Evolutionary conservation across 2,329 filamentous ascomycete genomes (phyloP).

Genomic region (Fusarium pseudoanthophilum): DNA sequence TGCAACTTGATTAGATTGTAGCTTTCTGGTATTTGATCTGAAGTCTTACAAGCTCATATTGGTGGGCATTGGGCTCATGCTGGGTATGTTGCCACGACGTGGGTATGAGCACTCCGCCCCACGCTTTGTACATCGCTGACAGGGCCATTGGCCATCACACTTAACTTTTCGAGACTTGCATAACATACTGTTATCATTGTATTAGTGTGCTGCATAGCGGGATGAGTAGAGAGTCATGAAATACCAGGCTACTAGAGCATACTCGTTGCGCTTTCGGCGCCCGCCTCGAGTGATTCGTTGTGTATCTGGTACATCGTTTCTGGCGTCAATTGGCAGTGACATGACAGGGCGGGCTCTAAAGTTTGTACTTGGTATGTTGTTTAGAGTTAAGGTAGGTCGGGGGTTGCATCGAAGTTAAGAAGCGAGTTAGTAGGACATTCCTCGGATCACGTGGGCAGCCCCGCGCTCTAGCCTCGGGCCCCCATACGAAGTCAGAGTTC

Average conservation of each 20-base stretch:
- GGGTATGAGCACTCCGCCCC: background rate
- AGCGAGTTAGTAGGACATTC: background rate
- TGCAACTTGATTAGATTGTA: accelerated
- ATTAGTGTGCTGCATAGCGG: no score
- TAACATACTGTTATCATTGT: background rate
- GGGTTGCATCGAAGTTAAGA: background rate
- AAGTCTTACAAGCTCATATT: background rate
- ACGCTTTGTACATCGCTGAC: background rate
- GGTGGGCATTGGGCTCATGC: background rate
- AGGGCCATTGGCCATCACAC: background rate
- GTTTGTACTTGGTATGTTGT: background rate
- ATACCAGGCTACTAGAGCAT: background rate
- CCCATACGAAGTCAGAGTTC: no score
- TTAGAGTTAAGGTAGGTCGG: background rate
- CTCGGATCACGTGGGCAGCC: background rate
- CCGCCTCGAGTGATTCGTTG: background rate
- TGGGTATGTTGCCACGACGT: background rate
- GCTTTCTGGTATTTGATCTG: accelerated
- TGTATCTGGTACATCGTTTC: accelerated
- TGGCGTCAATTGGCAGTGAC: accelerated
- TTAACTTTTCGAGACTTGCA: background rate
- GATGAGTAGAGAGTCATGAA: no score
- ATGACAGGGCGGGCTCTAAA: background rate
- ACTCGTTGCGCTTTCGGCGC: background rate
- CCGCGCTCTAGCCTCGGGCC: background rate